These are phyloP conservation scores for Ceriops zippeliana DNA, from an alignment of 345 rosid species.

Conservation along the genomic window DNA sequence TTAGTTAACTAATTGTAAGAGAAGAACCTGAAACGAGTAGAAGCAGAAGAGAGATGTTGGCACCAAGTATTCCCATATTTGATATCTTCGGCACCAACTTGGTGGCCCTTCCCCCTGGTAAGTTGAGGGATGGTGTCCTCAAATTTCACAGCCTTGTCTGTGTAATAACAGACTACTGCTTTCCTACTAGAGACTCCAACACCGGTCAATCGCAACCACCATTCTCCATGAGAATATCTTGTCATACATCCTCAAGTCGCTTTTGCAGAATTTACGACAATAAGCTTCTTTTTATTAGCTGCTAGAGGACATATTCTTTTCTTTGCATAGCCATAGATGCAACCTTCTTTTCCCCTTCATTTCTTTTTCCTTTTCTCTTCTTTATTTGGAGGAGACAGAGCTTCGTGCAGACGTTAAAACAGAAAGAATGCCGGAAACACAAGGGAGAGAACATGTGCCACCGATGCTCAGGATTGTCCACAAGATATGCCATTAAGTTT, in stretches of 20 bases:
- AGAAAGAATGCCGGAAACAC: too few relatives aligned
- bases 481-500: too few relatives aligned
- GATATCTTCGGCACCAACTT: slow-evolving; percentile 8
- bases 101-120: slow-evolving; percentile 2
- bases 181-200: background rate
- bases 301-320: slow-evolving; percentile 30
- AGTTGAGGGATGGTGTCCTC: background rate
- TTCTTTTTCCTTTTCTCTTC: background rate
- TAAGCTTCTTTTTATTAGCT: slow-evolving; percentile 26
- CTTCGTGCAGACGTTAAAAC: too few relatives aligned
- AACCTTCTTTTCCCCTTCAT: background rate
- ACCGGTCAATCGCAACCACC: background rate
- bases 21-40: slow-evolving; percentile 39
- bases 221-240: slow-evolving; percentile 20
- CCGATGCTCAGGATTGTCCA: too few relatives aligned
- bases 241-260: slow-evolving; percentile 21
- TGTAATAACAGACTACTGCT: background rate
- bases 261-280: background rate
- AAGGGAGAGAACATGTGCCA: too few relatives aligned
- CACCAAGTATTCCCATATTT: slow-evolving; percentile 34
- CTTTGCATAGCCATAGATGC: slow-evolving; percentile 8
- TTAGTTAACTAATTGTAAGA: background rate
- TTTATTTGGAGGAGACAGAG: too few relatives aligned
- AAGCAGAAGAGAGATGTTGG: slow-evolving; percentile 24
- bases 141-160: background rate